Evolutionary conservation across 2,329 filamentous ascomycete species (phyloP), one percentile per base, ranked within the genome.

Genomic region (Paraconiothyrium sp.): DNA sequence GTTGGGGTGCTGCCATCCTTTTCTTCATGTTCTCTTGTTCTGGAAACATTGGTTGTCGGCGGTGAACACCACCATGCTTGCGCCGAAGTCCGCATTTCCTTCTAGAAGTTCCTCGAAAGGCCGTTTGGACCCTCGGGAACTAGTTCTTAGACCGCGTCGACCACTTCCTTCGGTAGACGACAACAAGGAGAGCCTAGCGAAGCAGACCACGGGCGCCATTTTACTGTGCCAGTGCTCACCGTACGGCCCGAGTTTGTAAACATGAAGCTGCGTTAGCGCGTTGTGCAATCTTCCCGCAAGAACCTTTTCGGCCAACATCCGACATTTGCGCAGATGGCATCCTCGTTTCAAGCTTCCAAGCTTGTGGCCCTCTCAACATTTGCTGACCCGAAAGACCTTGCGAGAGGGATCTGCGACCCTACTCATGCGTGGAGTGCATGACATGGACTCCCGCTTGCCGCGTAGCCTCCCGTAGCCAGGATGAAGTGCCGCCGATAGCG

Each of bases 381-480:
- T 32, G 46, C 46, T 48, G 46, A 48, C 46, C 46, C 46, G 46
- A 48, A 22, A 48, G 13, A 48, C 14, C 14, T 48, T 32, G 30
- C n/a, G 20, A 22, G 46, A 24, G 6, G 6, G 46, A 32, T 48
- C 39, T 48, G 48, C 48, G 48, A 35, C 48, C 48, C 32, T 51
- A 27, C 32, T 51, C 16, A 37, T 37, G 48, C 48, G 32, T 32
- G 48, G 30, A 30, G 24, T 48, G 46, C 46, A 48, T 48, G 20
- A 51, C 48, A 51, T 35, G n/a, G 30, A 51, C 30, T 51, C 30
- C 14, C 48, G 24, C 30, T 30, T 35, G 30, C n/a, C 48, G 48
- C 24, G 30, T 34, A 20, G 16, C 32, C 32, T 51, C 48, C 48
- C 48, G 48, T 51, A n/a, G 27, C 48, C 48, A 51, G 48, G 48